Base-by-base conservation (phyloP, 257 asterid species). In the Capsicum baccatum region DNA sequence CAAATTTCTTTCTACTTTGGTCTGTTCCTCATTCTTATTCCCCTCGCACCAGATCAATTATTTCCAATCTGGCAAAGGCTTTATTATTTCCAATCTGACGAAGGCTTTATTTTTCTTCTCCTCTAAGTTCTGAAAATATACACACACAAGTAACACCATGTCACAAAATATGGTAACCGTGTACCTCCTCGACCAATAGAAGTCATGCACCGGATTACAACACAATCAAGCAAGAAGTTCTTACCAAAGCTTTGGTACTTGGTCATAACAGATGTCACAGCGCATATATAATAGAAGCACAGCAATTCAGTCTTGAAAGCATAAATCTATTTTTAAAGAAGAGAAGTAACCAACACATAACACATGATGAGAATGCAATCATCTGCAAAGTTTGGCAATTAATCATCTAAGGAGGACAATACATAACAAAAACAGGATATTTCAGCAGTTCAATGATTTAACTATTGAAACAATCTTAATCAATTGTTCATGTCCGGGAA, bases 1-100 rank as follows among this genome's bases (percentile, higher is more conserved):
- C 3, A 11, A 67, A 35, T 35, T 67, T 19, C 19, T 6, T 37
- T 13, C 21, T 35, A 19, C 74, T 67, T 67, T 50, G 12, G 19
- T 67, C 74, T 67, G 74, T 14, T 35, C 50, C 74, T 67, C 74
- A 67, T 67, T 67, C 50, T 67, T 37, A 67, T 67, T 35, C 74
- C 74, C 19, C 19, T 35, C 35, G 50, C 74, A 67, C 50, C 74
- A 35, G 44, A 67, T 35, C 74, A 67, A 67, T 67, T 35, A 35
- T 67, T 67, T 67, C 74, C 74, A 67, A 67, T 42, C 48, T 35
- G 14, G 21, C 11, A 48, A 8, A 68, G 78, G 54, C 26, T 68
- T 68, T 68, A 16, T 67, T 37, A 35, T 67, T 67, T 67, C 74
- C 74, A 67, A 67, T 42, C 48, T 35, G 14, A 12, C 11, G 19